Conservation (phyloP, 768 basidiomycete species). For the Artomyces pyxidatus region DNA sequence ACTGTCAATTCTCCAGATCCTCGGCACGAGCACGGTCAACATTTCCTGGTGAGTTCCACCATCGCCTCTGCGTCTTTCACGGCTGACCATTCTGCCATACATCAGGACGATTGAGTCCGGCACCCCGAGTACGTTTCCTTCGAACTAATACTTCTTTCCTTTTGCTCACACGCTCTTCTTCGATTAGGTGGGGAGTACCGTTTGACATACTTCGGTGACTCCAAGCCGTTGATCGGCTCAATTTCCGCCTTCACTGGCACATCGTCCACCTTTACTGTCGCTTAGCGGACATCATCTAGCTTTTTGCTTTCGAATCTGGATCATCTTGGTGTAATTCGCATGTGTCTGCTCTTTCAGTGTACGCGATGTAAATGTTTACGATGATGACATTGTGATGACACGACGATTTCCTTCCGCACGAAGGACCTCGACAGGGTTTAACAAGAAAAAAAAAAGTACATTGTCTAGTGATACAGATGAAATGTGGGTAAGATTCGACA, state of each 20-base stretch:
- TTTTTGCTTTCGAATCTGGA: no score
- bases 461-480: no score
- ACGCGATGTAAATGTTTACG: no score
- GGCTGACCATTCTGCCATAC: conserved; percentile 1
- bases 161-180: not conserved
- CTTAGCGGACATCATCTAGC: conserved; percentile 16
- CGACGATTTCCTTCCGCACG: no score
- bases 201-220: conserved; percentile 64
- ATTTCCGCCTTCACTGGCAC: conserved; percentile 55
- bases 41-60: conserved; percentile 47
- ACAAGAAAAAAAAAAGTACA: no score
- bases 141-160: no score
- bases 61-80: not conserved
- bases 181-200: conserved; percentile 59
- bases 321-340: not conserved
- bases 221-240: conserved; percentile 58
- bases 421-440: no score
- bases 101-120: conserved; percentile 55
- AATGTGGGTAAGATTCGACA: no score
- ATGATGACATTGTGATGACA: no score
- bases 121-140: conserved; percentile 44
- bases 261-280: conserved; percentile 56
- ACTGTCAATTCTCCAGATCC: conserved; percentile 28
- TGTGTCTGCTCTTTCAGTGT: not conserved
- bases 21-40: conserved; percentile 57